These are phyloP conservation scores for Pythium aristosporum DNA, from an alignment of 352 stramenopile genomes.

Conservation along the genomic window DNA sequence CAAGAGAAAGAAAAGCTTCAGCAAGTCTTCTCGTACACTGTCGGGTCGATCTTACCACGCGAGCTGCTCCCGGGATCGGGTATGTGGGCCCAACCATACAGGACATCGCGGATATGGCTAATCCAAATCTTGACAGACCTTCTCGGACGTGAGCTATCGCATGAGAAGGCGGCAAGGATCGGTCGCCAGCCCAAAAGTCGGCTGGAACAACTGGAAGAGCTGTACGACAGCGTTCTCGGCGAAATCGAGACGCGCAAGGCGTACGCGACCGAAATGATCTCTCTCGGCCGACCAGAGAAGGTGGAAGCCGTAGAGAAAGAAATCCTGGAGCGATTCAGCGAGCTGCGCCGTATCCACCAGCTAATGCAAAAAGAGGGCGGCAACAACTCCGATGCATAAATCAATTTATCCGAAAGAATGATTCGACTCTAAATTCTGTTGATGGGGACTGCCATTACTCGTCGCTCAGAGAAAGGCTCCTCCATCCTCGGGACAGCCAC, in stretches of 20 bases:
- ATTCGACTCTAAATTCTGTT: slow-evolving; percentile 3
- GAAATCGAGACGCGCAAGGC: slow-evolving; percentile 66
- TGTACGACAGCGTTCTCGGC: slow-evolving; percentile 57
- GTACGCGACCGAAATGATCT: slow-evolving; percentile 67
- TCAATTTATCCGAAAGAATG: background rate
- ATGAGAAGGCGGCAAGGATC: slow-evolving; percentile 44
- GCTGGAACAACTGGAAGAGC: slow-evolving; percentile 55
- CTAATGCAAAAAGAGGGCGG: slow-evolving; percentile 53
- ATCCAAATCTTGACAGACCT: slow-evolving; percentile 38
- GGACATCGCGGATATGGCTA: background rate
- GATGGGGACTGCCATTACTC: background rate
- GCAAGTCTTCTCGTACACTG: slow-evolving; percentile 70
- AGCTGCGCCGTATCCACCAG: slow-evolving; percentile 61
- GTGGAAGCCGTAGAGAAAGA: slow-evolving; percentile 54
- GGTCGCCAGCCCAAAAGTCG: slow-evolving; percentile 37
- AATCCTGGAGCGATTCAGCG: slow-evolving; percentile 57
- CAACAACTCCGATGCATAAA: slow-evolving; percentile 24
- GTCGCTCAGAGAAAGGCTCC: background rate
- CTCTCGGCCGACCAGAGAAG: slow-evolving; percentile 44
- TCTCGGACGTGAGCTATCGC: slow-evolving; percentile 56
- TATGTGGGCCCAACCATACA: slow-evolving; percentile 13
- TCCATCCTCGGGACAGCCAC: too few species aligned
- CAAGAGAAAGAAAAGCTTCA: slow-evolving; percentile 85
- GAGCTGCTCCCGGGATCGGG: slow-evolving; percentile 71
- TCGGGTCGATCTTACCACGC: slow-evolving; percentile 62